Evolutionary conservation across 169 alveolate species (phyloP).

Genomic region (Cryptosporidium sp.): DNA sequence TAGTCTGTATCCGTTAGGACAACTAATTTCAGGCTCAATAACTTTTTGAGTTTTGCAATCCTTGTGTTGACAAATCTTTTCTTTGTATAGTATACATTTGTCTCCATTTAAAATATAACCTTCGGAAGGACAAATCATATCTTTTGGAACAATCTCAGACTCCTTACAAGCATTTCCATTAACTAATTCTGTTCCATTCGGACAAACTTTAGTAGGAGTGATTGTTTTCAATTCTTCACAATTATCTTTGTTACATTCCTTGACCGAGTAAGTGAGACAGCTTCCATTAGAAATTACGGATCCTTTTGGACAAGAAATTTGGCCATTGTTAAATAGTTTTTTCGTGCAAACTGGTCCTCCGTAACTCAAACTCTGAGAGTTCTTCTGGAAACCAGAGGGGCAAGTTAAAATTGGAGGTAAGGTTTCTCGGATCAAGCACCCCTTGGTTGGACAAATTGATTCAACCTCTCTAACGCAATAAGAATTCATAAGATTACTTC

Average conservation of each 20-base stretch:
- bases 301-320: constrained; percentile 23
- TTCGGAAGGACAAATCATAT: constrained; percentile 52
- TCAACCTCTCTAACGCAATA: constrained; percentile 55
- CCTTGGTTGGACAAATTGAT: constrained; percentile 30
- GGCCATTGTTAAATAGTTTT: constrained; percentile 21
- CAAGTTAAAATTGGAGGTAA: constrained; percentile 12
- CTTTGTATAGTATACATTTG: constrained; percentile 28
- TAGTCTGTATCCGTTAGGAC: constrained; percentile 31
- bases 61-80: constrained; percentile 16
- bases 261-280: constrained; percentile 18
- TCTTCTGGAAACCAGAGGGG: constrained; percentile 53
- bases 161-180: constrained; percentile 9
- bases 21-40: constrained; percentile 32
- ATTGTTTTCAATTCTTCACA: constrained; percentile 6
- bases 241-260: constrained; percentile 23
- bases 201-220: constrained; percentile 36
- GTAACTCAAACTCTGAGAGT: background rate
- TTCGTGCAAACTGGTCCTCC: constrained; percentile 39
- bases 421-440: constrained; percentile 5
- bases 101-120: constrained; percentile 28
- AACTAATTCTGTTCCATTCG: constrained; percentile 30
- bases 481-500: constrained; percentile 34
- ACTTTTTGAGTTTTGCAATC: constrained; percentile 10
- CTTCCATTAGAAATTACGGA: constrained; percentile 18
- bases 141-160: constrained; percentile 33